Base-by-base conservation (phyloP, 805 yeast genomes). In the Saccharomyces jurei region DNA sequence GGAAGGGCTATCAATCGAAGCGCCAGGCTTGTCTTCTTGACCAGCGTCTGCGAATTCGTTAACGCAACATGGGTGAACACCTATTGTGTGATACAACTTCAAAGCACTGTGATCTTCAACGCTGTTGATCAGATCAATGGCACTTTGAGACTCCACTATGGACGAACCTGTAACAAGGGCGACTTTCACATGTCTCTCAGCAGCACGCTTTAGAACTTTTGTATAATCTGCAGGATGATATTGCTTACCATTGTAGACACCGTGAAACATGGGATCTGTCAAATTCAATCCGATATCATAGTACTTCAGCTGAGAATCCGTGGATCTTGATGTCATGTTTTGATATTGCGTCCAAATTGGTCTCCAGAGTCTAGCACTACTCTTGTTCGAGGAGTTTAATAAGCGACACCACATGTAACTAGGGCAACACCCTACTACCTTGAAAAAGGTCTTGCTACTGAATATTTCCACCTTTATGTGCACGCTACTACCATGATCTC, bases 21-120 rank as follows among this genome's bases (percentile, higher is more conserved):
- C 22, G 4, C 44, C 6, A 17, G 44, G 25, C 36, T 49, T 50
- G 11, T 36, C 44, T 11, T 11, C 44, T n/a, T 36, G 25, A 11
- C 44, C 4, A 36, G 22, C 44, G 6, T 48, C 47, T 11, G 56
- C 71, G 58, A 83, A 79, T 60, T 77, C 91, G 64, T 68, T 68
- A 0, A 90, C 96, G 17, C 86, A 76, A 70, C 99, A 92, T 0
- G 99, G 99, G 72, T 94, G 99, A 1, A 92, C 95, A 11, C 99
- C 99, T 1, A 84, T 91, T 0, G 99, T 94, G 26, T 87, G 81
- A 56, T 73, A 79, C 30, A 84, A 66, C 9, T 57, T 55, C 9
- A 58, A 69, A 25, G 50, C 41, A 17, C 50, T 30, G n/a, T 13
- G 6, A 17, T 6, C 25, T 14, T 58, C 62, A 9, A 63, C 65